Percentiles rank a stretch among this genome's conserved stretches.
Evolutionary conservation across 805 yeast genomes (phyloP).

Genomic region (Saccharomycopsis fodiens): DNA sequence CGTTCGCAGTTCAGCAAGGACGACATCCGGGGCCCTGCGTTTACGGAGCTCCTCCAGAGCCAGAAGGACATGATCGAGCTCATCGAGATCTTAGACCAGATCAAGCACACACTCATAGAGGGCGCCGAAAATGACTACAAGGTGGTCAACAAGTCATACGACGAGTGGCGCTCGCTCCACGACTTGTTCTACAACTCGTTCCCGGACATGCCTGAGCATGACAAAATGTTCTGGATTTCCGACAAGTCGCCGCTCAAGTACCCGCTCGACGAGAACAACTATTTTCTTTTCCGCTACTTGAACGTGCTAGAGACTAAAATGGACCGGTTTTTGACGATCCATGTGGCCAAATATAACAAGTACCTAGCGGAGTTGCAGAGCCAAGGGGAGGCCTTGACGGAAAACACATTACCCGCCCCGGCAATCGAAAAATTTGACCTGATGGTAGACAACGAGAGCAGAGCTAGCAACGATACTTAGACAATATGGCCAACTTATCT

Average conservation of each 20-base stretch:
- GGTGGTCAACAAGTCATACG: neutral
- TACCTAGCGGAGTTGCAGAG: conserved; percentile 4
- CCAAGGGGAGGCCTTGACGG: neutral
- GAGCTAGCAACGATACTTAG: neutral
- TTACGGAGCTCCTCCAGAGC: conserved; percentile 4
- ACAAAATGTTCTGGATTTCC: conserved; percentile 52
- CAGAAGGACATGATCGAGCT: conserved; percentile 17
- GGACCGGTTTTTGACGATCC: conserved; percentile 9
- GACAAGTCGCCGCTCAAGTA: conserved; percentile 59
- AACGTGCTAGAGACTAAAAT: conserved; percentile 18
- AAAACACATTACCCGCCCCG: neutral
- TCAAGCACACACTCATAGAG: conserved; percentile 8
- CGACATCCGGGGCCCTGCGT: neutral
- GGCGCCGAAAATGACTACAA: neutral
- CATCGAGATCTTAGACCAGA: conserved; percentile 16
- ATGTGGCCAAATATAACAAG: conserved; percentile 22
- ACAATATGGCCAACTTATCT: conserved; percentile 18
- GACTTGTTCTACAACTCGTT: neutral
- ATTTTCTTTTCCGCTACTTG: conserved; percentile 35
- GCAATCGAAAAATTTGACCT: neutral
- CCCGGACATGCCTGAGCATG: neutral
- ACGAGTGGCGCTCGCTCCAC: neutral
- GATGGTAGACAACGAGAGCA: too few species aligned
- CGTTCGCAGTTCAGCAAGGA: neutral
- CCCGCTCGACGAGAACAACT: conserved; percentile 65